Evolutionary conservation across 768 basidiomycete species (phyloP).

Genomic region (Tulasnella sp.): DNA sequence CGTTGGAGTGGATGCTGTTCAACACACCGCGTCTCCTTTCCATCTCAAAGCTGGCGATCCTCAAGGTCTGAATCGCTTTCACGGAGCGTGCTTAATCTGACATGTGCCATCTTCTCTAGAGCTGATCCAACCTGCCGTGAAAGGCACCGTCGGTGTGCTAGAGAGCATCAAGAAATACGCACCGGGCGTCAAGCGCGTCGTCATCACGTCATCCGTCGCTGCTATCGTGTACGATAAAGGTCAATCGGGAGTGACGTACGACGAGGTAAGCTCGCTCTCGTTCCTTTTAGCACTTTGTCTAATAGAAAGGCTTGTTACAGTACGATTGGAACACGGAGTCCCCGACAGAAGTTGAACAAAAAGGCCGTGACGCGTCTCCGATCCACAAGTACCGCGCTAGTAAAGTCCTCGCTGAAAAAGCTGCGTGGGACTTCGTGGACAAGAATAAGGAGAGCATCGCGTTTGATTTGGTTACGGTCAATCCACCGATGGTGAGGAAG

Average conservation of each 20-base stretch:
- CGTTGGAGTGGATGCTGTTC: conserved; percentile 29
- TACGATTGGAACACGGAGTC: conserved; percentile 27
- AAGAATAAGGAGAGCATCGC: conserved; percentile 13
- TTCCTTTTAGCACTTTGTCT: background rate
- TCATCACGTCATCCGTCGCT: conserved; percentile 29
- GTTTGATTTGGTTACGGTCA: conserved; percentile 22
- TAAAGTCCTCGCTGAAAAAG: conserved; percentile 25
- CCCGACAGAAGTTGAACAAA: conserved; percentile 21
- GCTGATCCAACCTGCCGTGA: conserved; percentile 28
- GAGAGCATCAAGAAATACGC: conserved; percentile 23
- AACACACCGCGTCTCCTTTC: conserved; percentile 24
- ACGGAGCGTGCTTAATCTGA: background rate
- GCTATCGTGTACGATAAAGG: conserved; percentile 20
- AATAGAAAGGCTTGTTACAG: conserved; percentile 9
- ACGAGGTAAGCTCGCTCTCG: background rate
- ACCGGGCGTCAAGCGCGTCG: conserved; percentile 24
- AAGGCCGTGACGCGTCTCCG: conserved; percentile 21
- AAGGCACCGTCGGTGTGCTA: conserved; percentile 27
- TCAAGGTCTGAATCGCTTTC: background rate
- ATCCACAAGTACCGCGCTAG: conserved; percentile 20
- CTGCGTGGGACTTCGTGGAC: conserved; percentile 23
- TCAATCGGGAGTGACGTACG: background rate
- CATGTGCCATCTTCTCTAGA: conserved; percentile 7
- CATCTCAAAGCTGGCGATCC: conserved; percentile 19
- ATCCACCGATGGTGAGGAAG: conserved; percentile 19